Evolutionary conservation across 2,329 filamentous ascomycete species (phyloP), one percentile per base, ranked within the genome.

Genomic region (Helotiales sp.): DNA sequence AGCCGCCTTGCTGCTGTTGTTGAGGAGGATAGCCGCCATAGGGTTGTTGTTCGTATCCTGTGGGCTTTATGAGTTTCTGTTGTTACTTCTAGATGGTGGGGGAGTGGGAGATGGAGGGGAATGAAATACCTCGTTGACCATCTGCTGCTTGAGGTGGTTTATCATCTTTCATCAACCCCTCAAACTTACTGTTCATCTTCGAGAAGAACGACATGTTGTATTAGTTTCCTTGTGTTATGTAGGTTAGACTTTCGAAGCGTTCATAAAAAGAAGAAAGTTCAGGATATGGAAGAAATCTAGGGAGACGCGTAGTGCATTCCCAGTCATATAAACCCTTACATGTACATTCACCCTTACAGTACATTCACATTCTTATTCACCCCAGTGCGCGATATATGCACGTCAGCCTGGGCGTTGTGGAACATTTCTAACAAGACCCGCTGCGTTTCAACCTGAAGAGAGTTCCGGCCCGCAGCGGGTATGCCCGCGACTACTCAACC

Each of bases 121-220:
- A 15, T 12, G 17, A 50, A n/a, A 53, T 51, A 56, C 51, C 54
- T 58, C 58, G 51, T 6, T 51, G 40, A 24, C 42, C 47, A 17
- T 54, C 46, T 44, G 10, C n/a, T 12, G 10, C n/a, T 12, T 46
- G 27, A n/a, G 40, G 46, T 31, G 66, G 59, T 55, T 65, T 58
- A 31, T 66, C 49, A 38, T 69, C 69, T 62, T 74, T 70, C 51
- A 81, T 73, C 54, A 82, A 72, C 65, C 76, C 75, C 66, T 82
- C 78, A 40, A 79, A 73, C 63, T 76, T 71, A 63, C 75, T 70
- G 57, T 72, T 70, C 48, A 78, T 64, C 64, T 76, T 76, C 61
- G 74, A 75, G 67, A 77, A 74, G 66, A 78, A 78, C 33, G 76
- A 78, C 76, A 78, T 79, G 13, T 27, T 55, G 27, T 22, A 29